These are phyloP conservation scores for Coffea humblotiana DNA, from an alignment of 305 asterid species.

Conservation along the genomic window DNA sequence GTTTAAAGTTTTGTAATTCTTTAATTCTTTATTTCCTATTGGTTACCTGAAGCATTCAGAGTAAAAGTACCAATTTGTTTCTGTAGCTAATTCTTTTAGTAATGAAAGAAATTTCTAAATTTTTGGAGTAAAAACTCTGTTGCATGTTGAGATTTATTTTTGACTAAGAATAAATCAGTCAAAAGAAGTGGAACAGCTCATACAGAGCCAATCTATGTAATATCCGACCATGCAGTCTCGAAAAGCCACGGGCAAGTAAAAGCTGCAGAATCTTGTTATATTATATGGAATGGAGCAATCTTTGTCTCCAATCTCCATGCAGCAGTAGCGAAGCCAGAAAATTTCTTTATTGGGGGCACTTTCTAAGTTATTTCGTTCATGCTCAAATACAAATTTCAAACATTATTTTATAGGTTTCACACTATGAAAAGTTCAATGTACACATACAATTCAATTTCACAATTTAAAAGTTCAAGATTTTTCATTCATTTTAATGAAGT, in stretches of 20 bases:
- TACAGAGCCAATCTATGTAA: not conserved
- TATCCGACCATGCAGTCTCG: not conserved
- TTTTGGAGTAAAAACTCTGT: not conserved
- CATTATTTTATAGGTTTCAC: too few relatives aligned
- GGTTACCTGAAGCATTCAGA: not conserved
- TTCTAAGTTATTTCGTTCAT: too few relatives aligned
- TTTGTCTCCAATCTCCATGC: not conserved
- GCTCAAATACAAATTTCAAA: too few relatives aligned
- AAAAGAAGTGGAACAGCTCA: not conserved
- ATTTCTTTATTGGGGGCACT: too few relatives aligned
- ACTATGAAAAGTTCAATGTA: too few relatives aligned
- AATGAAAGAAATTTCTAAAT: not conserved
- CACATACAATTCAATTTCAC: too few relatives aligned
- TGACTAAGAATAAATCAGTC: not conserved
- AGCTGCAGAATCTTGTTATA: not conserved
- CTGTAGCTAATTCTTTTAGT: not conserved
- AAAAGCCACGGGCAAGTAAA: not conserved
- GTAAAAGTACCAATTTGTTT: not conserved
- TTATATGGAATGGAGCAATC: not conserved
- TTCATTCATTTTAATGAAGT: too few relatives aligned
- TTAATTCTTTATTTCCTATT: not conserved
- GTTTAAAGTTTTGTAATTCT: not conserved
- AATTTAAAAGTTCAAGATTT: too few relatives aligned
- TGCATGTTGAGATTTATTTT: not conserved
- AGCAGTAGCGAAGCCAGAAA: too few relatives aligned